These are phyloP conservation scores for Diaporthe sp. DNA, from an alignment of 2,329 filamentous ascomycete species.

Conservation along the genomic window DNA sequence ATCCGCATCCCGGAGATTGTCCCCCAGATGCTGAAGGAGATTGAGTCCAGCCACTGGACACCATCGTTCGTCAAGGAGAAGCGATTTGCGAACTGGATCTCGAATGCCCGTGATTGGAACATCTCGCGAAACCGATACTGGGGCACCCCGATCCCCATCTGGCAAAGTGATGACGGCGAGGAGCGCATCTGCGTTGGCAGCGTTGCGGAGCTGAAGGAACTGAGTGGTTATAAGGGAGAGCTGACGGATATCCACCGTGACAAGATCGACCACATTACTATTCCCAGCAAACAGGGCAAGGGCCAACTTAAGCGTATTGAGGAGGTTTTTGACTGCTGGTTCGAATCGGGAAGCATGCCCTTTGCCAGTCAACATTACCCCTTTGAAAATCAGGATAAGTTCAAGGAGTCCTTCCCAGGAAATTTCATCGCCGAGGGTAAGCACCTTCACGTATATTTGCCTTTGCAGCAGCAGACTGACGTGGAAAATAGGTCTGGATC, in stretches of 20 bases:
- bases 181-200: slow-evolving; percentile 91
- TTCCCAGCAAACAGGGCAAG: slow-evolving; percentile 89
- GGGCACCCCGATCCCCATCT: slow-evolving; percentile 93
- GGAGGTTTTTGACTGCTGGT: slow-evolving; percentile 97
- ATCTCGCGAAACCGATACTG: slow-evolving; percentile 94
- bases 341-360: slow-evolving; percentile 96
- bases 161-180: slow-evolving; percentile 90
- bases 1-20: slow-evolving; percentile 88
- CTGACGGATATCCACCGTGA: slow-evolving; percentile 91
- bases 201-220: slow-evolving; percentile 82
- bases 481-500: slow-evolving; percentile 69
- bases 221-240: slow-evolving; percentile 88
- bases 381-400: slow-evolving; percentile 87
- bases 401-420: slow-evolving; percentile 85
- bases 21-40: slow-evolving; percentile 90
- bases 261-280: slow-evolving; percentile 94
- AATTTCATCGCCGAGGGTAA: slow-evolving; percentile 87
- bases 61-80: slow-evolving; percentile 91
- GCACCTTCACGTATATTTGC: slow-evolving; percentile 57
- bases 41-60: slow-evolving; percentile 92
- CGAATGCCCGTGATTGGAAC: slow-evolving; percentile 94
- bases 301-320: slow-evolving; percentile 84
- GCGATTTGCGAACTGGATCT: slow-evolving; percentile 92
- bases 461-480: not conserved
- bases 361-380: slow-evolving; percentile 93